Evolutionary conservation across 495 filamentous ascomycete species (phyloP).

Genomic region (Aspergillus sparsus): DNA sequence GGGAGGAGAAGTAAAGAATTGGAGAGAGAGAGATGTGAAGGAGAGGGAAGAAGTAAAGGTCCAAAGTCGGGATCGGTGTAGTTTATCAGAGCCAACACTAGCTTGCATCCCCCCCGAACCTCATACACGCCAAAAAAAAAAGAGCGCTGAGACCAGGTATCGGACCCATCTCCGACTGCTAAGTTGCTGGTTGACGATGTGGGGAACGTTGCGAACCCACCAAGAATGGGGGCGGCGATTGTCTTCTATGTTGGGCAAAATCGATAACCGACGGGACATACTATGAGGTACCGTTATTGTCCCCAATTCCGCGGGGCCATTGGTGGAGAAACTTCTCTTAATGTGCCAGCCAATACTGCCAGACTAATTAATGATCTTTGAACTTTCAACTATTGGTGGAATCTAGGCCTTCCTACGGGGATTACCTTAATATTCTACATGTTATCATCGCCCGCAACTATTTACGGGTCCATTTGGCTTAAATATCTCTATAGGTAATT

Average conservation of each 20-base stretch:
- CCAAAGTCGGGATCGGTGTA: slow-evolving; percentile 8
- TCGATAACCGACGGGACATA: slow-evolving; percentile 33
- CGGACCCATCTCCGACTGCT: slow-evolving; percentile 21
- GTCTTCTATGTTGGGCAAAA: slow-evolving; percentile 32
- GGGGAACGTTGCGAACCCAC: slow-evolving; percentile 22
- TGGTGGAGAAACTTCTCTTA: slow-evolving; percentile 30
- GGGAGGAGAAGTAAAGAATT: slow-evolving; percentile 6
- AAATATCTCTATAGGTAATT: too few species aligned
- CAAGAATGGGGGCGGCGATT: slow-evolving; percentile 28
- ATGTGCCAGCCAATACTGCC: not conserved
- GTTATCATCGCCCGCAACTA: too few species aligned
- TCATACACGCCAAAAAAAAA: slow-evolving; percentile 18
- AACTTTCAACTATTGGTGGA: too few species aligned
- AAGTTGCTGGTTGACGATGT: slow-evolving; percentile 20
- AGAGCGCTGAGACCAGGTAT: slow-evolving; percentile 10
- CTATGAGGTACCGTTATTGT: not conserved
- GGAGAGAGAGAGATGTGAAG: not conserved
- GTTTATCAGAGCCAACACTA: slow-evolving; percentile 2
- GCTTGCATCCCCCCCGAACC: slow-evolving; percentile 7
- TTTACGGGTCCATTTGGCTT: too few species aligned
- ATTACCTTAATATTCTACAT: too few species aligned
- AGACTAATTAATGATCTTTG: not conserved
- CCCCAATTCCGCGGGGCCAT: slow-evolving; percentile 20
- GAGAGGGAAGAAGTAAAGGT: not conserved
- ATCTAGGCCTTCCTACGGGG: too few species aligned